Evolutionary conservation across 495 filamentous ascomycete genomes (phyloP).

Genomic region (Trichoderma erinaceum): DNA sequence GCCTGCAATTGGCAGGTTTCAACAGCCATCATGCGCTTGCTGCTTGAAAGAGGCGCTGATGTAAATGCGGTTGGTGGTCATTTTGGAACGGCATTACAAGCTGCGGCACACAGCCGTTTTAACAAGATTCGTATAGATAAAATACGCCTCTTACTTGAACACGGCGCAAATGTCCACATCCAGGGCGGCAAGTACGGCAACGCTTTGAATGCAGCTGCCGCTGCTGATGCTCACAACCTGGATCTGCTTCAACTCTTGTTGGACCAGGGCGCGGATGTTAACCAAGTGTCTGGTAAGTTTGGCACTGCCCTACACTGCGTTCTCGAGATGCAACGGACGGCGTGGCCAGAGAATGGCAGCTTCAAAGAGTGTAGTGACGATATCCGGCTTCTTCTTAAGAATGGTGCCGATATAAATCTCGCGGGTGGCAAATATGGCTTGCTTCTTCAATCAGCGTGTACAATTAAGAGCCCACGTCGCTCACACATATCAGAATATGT

Average conservation of each 20-base stretch:
- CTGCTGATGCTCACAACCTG: background rate
- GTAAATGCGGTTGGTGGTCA: constrained; percentile 21
- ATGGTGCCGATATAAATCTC: constrained; percentile 25
- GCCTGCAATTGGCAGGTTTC: background rate
- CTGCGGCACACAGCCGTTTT: too few species aligned
- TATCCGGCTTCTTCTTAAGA: constrained; percentile 21
- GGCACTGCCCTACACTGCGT: constrained; percentile 24
- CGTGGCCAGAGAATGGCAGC: too few species aligned
- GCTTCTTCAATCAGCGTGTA: constrained; percentile 23
- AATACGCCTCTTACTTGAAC: constrained; percentile 20
- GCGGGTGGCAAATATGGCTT: constrained; percentile 21
- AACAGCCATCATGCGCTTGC: background rate
- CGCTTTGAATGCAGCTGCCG: constrained; percentile 22
- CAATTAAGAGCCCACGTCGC: background rate
- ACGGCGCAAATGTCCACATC: constrained; percentile 24
- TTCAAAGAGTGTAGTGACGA: background rate
- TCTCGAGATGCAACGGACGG: too few species aligned
- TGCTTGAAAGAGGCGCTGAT: constrained; percentile 23
- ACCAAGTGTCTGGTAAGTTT: constrained; percentile 17
- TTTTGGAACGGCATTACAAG: constrained; percentile 22
- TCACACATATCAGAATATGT: background rate
- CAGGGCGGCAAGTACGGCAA: constrained; percentile 21
- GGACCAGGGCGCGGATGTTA: constrained; percentile 23
- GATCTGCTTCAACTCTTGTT: constrained; percentile 18
- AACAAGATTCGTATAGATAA: background rate